A percentile compares a stretch with the other conserved stretches of the same genome.
These are phyloP conservation scores for Rhododendron molle DNA, from an alignment of 148 eudicot genomes.

Conservation along the genomic window DNA sequence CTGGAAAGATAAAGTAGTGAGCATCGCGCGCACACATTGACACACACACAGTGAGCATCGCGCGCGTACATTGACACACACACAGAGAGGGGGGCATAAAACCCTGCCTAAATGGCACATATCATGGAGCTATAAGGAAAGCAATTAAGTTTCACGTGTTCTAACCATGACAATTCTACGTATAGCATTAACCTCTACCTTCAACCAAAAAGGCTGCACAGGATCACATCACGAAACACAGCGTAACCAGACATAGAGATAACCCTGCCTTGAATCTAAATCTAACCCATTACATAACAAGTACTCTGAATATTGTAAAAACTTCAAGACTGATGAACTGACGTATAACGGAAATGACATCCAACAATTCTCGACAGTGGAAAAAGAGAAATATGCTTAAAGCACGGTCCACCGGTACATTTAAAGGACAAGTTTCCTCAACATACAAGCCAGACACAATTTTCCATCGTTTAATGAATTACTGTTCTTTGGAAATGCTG, in stretches of 20 bases:
- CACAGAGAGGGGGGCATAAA: background rate
- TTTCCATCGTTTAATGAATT: constrained; percentile 2
- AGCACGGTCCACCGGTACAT: background rate
- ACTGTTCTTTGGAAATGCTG: background rate
- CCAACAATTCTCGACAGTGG: background rate
- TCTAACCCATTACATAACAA: background rate
- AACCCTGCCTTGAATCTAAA: background rate
- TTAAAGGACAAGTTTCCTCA: background rate
- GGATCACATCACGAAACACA: background rate
- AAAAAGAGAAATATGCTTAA: background rate
- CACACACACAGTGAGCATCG: too few species aligned
- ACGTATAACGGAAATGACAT: background rate
- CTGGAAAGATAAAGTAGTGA: too few species aligned
- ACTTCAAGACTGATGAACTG: background rate
- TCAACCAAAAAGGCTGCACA: background rate
- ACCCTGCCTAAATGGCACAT: background rate
- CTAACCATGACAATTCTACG: background rate
- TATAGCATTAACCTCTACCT: background rate
- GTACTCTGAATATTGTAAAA: background rate
- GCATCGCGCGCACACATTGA: too few species aligned
- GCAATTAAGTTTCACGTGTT: background rate
- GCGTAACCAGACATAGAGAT: background rate
- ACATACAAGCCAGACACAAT: background rate
- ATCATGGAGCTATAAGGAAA: background rate
- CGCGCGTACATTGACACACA: too few species aligned